Percentiles rank a stretch among this genome's conserved stretches.
Conservation (phyloP, 2,329 filamentous ascomycete species). For the Penicillium hordei region DNA sequence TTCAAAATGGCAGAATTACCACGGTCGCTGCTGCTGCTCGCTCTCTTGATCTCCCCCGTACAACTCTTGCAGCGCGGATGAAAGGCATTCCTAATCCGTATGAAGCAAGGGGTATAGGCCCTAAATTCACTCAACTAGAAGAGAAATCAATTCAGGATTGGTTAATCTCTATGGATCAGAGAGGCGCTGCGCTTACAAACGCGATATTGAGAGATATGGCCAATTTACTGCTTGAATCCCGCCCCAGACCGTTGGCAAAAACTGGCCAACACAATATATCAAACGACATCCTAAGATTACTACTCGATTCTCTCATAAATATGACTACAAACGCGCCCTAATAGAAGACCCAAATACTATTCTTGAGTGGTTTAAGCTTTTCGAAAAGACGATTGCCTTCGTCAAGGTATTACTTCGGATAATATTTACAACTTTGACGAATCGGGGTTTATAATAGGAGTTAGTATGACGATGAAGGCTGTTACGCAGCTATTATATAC, state of each 20-base stretch:
- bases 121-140: conserved; percentile 6
- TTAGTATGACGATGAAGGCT: neutral
- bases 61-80: neutral
- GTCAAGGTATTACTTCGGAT: neutral
- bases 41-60: neutral
- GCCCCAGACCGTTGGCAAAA: neutral
- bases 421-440: no score
- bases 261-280: neutral
- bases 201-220: neutral
- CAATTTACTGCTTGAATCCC: neutral
- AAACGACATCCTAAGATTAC: neutral
- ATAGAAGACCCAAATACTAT: neutral
- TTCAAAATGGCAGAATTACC: neutral
- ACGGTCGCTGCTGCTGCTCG: conserved; percentile 3
- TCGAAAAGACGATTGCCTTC: neutral
- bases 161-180: neutral
- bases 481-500: neutral
- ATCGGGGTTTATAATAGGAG: neutral
- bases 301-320: neutral
- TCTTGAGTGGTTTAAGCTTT: neutral
- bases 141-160: neutral
- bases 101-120: neutral
- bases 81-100: neutral
- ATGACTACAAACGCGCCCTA: neutral
- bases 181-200: neutral